Evolutionary conservation across 179 eudicot genomes (phyloP), one percentile per base, ranked within the genome.

Genomic region (Silene vulgaris): DNA sequence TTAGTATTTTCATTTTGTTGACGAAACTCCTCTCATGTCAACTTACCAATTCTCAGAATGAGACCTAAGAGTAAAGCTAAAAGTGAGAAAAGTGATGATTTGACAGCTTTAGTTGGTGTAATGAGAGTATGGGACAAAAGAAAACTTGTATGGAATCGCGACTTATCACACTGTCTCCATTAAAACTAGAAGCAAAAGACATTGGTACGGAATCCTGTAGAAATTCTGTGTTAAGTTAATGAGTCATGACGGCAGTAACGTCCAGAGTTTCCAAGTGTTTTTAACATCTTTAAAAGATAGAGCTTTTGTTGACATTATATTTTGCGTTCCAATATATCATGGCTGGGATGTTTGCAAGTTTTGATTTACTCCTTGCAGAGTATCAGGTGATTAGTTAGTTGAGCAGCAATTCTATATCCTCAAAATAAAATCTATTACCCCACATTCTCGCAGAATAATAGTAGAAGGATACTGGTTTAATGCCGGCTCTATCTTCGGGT

Each of bases 91-190:
- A 16, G 20, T 14, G 48, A 65, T 35, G 12, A 16, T 7, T 45
- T 43, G 59, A 69, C 59, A 43, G 59, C 17, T 12, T 69, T 21
- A 20, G 50, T 17, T 69, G 12, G 59, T 68, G 74, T 50, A 70
- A 23, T 23, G 17, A 4, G 8, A 9, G 32, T 2, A 30, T 9
- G 17, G 19, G 59, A 52, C 59, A 14, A 14, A 43, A 20, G 60
- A 70, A 68, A 26, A 48, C 37, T 48, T 70, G 60, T 19, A 40
- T 37, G 23, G 52, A n/a, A 37, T 35, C 52, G n/a, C 71, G 30
- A 69, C 32, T 69, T 40, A 67, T 67, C 26, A 67, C 23, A 35
- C 12, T 5, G 43, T 16, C 28, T 14, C 5, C 23, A 19, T 67
- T 17, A 37, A 50, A 67, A 16, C 5, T 67, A 32, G 26, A 37